Conservation (phyloP, 2,329 filamentous ascomycete species). For the Hypomyces perniciosus region DNA sequence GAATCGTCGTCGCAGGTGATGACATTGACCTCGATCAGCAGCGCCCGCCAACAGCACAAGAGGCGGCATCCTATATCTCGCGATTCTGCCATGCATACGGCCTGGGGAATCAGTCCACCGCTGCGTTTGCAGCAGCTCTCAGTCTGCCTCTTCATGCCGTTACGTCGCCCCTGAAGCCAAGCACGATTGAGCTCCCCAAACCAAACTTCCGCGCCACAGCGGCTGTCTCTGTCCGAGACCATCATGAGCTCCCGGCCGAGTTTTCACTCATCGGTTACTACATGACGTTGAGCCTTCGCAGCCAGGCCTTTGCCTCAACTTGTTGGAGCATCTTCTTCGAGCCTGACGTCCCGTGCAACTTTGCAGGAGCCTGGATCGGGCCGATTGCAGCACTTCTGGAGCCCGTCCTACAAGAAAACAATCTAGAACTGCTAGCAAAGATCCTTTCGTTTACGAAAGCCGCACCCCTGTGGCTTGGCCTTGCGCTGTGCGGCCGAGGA, state of each 20-base stretch:
- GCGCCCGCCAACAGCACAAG: not conserved
- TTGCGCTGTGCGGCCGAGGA: not conserved
- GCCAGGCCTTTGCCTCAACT: not conserved
- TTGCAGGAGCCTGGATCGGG: constrained; percentile 1
- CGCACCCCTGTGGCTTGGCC: not conserved
- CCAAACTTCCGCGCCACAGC: not conserved
- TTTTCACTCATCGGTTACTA: not conserved
- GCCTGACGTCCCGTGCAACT: not conserved
- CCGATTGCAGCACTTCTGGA: not conserved
- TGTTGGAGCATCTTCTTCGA: not conserved
- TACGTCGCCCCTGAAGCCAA: not conserved
- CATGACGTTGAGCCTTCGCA: not conserved
- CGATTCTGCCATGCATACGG: not conserved
- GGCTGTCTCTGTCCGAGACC: not conserved
- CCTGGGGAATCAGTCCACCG: not conserved
- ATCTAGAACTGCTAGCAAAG: not conserved
- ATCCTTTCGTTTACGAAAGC: not conserved
- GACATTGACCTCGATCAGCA: not conserved
- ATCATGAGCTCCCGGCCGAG: not conserved
- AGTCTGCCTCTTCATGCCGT: not conserved
- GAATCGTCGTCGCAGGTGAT: not conserved
- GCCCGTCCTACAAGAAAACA: not conserved
- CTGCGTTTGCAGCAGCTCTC: not conserved
- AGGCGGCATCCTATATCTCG: not conserved
- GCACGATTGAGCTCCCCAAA: not conserved